Evolutionary conservation across 495 filamentous ascomycete species (phyloP).

Genomic region (Cercophora sp.): DNA sequence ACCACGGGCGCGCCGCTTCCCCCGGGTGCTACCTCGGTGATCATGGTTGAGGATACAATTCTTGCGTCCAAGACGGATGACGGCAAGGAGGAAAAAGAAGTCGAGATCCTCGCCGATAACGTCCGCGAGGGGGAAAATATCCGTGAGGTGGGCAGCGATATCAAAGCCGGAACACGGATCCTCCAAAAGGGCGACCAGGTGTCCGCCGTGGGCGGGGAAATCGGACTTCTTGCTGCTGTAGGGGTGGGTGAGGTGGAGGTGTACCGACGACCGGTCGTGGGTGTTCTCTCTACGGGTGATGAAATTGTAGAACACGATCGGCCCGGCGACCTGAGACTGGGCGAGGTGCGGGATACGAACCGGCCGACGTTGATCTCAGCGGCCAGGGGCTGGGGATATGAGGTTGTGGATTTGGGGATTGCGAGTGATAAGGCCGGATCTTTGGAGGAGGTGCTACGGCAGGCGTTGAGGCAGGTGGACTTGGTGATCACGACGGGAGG

Average conservation of each 20-base stretch:
- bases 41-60: constrained; percentile 95
- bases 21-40: constrained; percentile 80
- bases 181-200: constrained; percentile 73
- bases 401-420: constrained; percentile 82
- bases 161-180: constrained; percentile 62
- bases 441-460: constrained; percentile 70
- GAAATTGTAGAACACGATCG: constrained; percentile 80
- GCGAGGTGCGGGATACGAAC: constrained; percentile 92
- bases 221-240: constrained; percentile 83
- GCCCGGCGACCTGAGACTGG: constrained; percentile 58
- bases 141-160: constrained; percentile 86
- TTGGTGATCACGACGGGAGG: constrained; percentile 90
- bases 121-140: constrained; percentile 81
- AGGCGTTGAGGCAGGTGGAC: constrained; percentile 69
- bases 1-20: constrained; percentile 94
- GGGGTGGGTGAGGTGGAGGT: constrained; percentile 69
- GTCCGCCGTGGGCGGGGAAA: constrained; percentile 80
- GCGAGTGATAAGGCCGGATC: constrained; percentile 72
- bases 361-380: constrained; percentile 79
- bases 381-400: constrained; percentile 68
- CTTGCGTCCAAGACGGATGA: constrained; percentile 70
- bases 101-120: constrained; percentile 77
- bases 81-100: constrained; percentile 78
- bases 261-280: constrained; percentile 74
- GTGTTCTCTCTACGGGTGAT: constrained; percentile 90